Evolutionary conservation across 1,284 basidiomycete genomes (phyloP), one percentile per base, ranked within the genome.

Genomic region (Takashimella tepidaria): DNA sequence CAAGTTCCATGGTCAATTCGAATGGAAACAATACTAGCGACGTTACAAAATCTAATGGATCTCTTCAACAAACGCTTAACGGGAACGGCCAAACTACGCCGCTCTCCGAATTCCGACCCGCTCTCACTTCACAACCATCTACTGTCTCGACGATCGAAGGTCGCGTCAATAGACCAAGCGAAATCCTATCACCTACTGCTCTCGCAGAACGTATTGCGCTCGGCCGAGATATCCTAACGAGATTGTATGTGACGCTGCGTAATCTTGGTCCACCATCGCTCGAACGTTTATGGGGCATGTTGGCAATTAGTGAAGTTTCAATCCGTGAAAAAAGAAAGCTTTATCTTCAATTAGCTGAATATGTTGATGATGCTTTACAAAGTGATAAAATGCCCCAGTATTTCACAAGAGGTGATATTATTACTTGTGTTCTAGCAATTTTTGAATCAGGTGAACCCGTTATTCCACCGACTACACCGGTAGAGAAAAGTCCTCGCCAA

Each of bases 261-360:
- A 54, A 66, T 24, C 49, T 63, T 16, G 50, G 46, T 2, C 23
- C 4, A 26, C 27, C 3, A 40, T 37, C 11, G 46, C 56, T 16
- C 23, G 60, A 6, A 40, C 31, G 6, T 46, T 26, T 8, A 22
- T 69, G 67, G 67, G 63, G 50, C 2, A 53, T 42, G n/a, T 60
- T 69, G 42, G 61, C 49, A 11, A 25, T 69, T 13, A 58, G 55
- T 10, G 63, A 69, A 47, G 4, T 64, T 2, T 47, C 60, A 1
- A 20, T 27, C 1, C 37, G 42, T 10, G 51, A 59, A 13, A 52
- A 62, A 3, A 41, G 46, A 19, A 24, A n/a, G 1, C 8, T 45
- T 21, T 69, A 67, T 45, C 12, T 4, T 31, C 3, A 45, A 3
- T 41, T 69, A n/a, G 60, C 67, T 1, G 27, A 24, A 31, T 49